These are phyloP conservation scores for Bromus sterilis DNA, from an alignment of 176 grass and related monocot species.

Conservation along the genomic window DNA sequence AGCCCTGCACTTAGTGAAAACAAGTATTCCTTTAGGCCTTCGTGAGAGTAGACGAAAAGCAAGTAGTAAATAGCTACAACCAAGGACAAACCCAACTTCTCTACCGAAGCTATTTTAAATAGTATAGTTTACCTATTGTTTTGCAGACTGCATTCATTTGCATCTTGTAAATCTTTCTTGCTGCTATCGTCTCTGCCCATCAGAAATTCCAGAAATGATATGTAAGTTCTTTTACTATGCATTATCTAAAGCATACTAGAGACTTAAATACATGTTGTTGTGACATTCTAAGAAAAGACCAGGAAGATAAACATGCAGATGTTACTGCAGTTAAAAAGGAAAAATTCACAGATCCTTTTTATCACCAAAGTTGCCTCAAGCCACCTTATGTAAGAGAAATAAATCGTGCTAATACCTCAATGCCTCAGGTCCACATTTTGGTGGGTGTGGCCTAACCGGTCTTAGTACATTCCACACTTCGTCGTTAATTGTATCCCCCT, in stretches of 20 bases:
- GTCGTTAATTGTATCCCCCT: conserved; percentile 41
- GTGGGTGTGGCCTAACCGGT: conserved; percentile 33
- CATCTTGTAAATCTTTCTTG: neutral
- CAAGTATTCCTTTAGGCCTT: conserved; percentile 7
- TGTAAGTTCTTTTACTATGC: neutral
- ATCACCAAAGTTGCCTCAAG: neutral
- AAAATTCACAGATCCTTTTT: neutral
- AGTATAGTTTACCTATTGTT: conserved; percentile 32
- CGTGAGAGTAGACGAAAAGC: neutral
- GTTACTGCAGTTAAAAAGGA: neutral
- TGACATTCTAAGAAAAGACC: neutral
- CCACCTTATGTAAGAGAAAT: neutral
- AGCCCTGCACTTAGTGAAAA: conserved; percentile 19
- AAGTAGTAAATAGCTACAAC: neutral
- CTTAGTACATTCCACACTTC: conserved; percentile 30
- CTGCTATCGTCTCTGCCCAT: conserved; percentile 21
- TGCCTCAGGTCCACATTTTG: conserved; percentile 22
- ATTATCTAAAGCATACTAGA: neutral
- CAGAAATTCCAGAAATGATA: neutral
- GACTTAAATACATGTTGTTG: neutral
- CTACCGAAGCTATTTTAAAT: neutral
- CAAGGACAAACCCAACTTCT: neutral
- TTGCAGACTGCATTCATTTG: conserved; percentile 21
- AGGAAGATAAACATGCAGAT: neutral
- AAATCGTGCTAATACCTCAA: conserved; percentile 43